These are phyloP conservation scores for Pseudogymnoascus sp. DNA, from an alignment of 2,329 filamentous ascomycete species.

Conservation along the genomic window DNA sequence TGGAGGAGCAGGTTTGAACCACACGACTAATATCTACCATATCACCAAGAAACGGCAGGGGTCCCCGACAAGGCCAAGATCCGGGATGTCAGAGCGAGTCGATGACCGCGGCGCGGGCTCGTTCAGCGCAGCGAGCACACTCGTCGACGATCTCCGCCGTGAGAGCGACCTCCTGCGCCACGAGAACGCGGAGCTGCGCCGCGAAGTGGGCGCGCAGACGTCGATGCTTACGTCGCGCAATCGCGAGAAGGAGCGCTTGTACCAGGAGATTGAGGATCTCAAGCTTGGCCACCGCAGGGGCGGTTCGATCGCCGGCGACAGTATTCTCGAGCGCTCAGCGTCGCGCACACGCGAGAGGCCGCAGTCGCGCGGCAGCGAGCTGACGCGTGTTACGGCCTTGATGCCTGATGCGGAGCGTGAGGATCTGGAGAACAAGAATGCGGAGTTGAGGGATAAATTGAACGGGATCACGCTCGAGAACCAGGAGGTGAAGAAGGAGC, in stretches of 20 bases:
- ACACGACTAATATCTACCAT: constrained; percentile 60
- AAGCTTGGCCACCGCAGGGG: constrained; percentile 78
- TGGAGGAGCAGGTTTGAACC: constrained; percentile 36
- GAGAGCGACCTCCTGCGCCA: constrained; percentile 72
- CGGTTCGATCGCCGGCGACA: constrained; percentile 66
- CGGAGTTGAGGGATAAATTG: constrained; percentile 75
- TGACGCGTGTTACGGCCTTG: constrained; percentile 28
- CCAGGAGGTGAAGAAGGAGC: constrained; percentile 75
- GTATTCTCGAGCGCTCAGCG: constrained; percentile 87
- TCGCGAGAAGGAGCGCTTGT: constrained; percentile 86
- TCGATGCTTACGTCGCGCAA: constrained; percentile 97
- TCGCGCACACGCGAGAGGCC: constrained; percentile 71
- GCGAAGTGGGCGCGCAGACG: constrained; percentile 89
- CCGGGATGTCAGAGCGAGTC: constrained; percentile 35
- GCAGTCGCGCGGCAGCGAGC: constrained; percentile 56
- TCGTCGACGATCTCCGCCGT: constrained; percentile 66
- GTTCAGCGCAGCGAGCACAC: constrained; percentile 52
- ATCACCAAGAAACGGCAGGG: constrained; percentile 47
- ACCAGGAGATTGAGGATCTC: constrained; percentile 94
- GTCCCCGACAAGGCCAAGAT: constrained; percentile 40
- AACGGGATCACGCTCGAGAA: constrained; percentile 82
- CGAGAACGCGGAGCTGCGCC: constrained; percentile 84
- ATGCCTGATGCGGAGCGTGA: constrained; percentile 73
- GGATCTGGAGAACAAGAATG: constrained; percentile 75
- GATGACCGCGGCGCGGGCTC: constrained; percentile 39